Conservation (phyloP, 2,329 filamentous ascomycete genomes). For the Pestalotiopsis sp. region DNA sequence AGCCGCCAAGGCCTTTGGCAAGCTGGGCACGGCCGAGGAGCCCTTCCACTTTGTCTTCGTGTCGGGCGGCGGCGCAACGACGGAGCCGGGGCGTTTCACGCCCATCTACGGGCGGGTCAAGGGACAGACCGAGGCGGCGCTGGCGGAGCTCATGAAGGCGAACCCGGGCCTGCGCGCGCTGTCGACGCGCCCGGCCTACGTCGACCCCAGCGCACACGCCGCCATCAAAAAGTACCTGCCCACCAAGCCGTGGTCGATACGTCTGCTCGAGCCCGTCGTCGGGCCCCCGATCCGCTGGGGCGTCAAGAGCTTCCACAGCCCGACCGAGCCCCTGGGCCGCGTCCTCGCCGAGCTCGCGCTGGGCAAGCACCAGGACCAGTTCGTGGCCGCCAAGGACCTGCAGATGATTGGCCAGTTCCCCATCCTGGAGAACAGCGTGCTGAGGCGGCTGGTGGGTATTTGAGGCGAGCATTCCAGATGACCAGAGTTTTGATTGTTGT, state of each 20-base stretch:
- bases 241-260: constrained; percentile 17
- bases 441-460: constrained; percentile 26
- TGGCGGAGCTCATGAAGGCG: constrained; percentile 53
- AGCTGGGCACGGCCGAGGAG: constrained; percentile 32
- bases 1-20: constrained; percentile 62
- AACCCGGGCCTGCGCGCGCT: constrained; percentile 54
- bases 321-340: constrained; percentile 45
- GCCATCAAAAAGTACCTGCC: constrained; percentile 47
- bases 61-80: constrained; percentile 65
- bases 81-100: constrained; percentile 56
- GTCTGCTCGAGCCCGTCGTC: neutral
- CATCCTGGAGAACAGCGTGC: constrained; percentile 30
- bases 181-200: constrained; percentile 59
- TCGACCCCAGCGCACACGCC: constrained; percentile 52
- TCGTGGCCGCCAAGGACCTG: constrained; percentile 24
- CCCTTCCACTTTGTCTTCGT: constrained; percentile 74
- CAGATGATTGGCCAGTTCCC: constrained; percentile 30
- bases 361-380: constrained; percentile 35
- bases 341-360: constrained; percentile 49
- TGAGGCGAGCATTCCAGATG: neutral
- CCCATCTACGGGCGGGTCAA: constrained; percentile 66
- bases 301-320: constrained; percentile 33
- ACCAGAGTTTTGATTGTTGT: neutral
- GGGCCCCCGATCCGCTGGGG: constrained; percentile 6
- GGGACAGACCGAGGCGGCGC: constrained; percentile 63